Evolutionary conservation across 495 filamentous ascomycete genomes (phyloP), one percentile per base, ranked within the genome.

Genomic region (Trichoderma orchidacearum): DNA sequence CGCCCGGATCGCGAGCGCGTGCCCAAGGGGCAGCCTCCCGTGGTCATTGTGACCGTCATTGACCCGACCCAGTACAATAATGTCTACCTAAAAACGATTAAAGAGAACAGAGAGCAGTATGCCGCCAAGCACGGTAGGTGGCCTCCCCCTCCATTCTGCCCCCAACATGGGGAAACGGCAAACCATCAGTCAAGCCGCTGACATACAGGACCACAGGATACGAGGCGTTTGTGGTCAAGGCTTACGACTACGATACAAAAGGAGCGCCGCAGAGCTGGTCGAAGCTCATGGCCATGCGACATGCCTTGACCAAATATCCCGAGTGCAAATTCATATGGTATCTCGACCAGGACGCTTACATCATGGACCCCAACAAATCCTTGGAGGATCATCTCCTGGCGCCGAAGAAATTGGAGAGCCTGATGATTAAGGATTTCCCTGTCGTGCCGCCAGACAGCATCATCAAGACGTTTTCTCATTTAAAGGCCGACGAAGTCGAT

Each of bases 391-490:
- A 92, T 61, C 69, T 97, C 48, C 80, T 94, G 67, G 71, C 80
- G 17, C 72, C 80, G 30, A 70, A 72, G 58, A 77, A 70, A 34
- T 78, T 99, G 30, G 85, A 91, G 63, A 75, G 72, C n/a, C 60
- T 88, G 56, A 96, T 96, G 88, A 77, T 89, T 56, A 85, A 84
- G 65, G 86, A 95, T 66, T 72, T 82, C 31, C 83, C 94, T 4
- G 81, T 99, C 25, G 94, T 99, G 1, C 94, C 90, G 9, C 92
- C 94, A 0, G 89, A 95, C 62, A 93, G 87, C 72, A 88, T 99
- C 56, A 97, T 99, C 71, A 92, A 86, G 74, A 99, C 94, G 1
- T 96, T 95, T 63, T 69, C 79, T 3, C 86, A 95, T 68, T 77
- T 94, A 3, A 81, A 80, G 51, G 80, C 83, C 36, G 77, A 88